Percentiles rank a stretch among this genome's conserved stretches.
Evolutionary conservation across 2,329 filamentous ascomycete species (phyloP).

Genomic region (Fusarium scirpi): DNA sequence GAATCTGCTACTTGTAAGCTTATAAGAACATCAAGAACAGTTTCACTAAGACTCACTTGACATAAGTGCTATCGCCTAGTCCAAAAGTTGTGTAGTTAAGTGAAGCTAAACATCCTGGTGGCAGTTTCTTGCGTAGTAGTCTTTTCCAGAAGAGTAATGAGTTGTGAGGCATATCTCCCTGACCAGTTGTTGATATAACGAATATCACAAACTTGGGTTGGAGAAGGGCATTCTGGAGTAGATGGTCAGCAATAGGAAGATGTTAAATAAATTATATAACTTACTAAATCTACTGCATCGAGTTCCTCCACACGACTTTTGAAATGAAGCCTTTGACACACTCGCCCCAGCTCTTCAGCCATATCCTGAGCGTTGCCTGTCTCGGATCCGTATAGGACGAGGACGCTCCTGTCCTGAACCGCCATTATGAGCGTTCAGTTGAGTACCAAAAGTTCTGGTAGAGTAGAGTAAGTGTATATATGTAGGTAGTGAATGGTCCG

Average conservation of each 20-base stretch:
- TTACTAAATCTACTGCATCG: conserved; percentile 79
- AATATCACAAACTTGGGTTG: conserved; percentile 75
- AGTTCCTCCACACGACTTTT: conserved; percentile 80
- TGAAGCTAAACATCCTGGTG: conserved; percentile 73
- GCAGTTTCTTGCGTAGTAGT: conserved; percentile 81
- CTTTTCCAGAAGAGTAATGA: conserved; percentile 85
- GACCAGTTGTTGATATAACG: conserved; percentile 90
- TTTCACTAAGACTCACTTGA: conserved; percentile 70
- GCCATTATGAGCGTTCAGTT: conserved; percentile 38
- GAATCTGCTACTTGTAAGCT: conserved; percentile 66
- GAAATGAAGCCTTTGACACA: conserved; percentile 84
- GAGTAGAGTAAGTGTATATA: not conserved
- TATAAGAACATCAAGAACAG: not conserved
- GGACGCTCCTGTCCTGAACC: conserved; percentile 56
- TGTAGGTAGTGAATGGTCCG: not conserved
- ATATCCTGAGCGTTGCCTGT: conserved; percentile 95
- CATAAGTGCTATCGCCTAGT: conserved; percentile 93
- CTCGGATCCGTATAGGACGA: conserved; percentile 93
- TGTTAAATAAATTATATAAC: conserved; percentile 48
- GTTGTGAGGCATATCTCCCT: conserved; percentile 92
- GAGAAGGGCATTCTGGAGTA: conserved; percentile 62
- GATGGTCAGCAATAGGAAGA: conserved; percentile 16
- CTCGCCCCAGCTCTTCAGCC: conserved; percentile 82
- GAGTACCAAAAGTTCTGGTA: not conserved
- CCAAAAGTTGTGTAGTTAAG: conserved; percentile 88